A percentile compares a stretch with the other conserved stretches of the same genome.
These are phyloP conservation scores for Exophiala aquamarina DNA, from an alignment of 2,329 filamentous ascomycete genomes.

Conservation along the genomic window DNA sequence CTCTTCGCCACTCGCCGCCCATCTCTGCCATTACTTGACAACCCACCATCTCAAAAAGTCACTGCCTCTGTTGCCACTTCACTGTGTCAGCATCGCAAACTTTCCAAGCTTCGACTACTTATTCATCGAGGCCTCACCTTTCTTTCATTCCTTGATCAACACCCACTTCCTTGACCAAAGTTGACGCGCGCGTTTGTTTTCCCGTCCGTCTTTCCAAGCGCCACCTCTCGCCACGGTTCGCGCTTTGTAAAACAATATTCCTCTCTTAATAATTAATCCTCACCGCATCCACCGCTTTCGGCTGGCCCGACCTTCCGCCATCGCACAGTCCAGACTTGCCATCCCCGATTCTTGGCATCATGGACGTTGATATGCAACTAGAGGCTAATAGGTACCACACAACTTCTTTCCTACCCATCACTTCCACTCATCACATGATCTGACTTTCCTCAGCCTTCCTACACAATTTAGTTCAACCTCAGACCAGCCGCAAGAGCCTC, in stretches of 20 bases:
- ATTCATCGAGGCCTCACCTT: conserved; percentile 8
- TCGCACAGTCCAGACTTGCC: conserved; percentile 5
- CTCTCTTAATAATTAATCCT: conserved; percentile 22
- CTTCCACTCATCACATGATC: conserved; percentile 2
- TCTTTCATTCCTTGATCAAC: background rate
- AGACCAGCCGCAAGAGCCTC: conserved; percentile 19
- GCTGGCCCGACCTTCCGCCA: conserved; percentile 21
- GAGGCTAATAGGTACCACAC: conserved; percentile 27
- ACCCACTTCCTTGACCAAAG: conserved; percentile 12
- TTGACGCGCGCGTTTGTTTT: no score
- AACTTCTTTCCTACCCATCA: conserved; percentile 1
- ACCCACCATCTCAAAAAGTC: background rate
- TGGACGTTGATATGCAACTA: conserved; percentile 29
- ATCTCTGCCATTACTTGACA: background rate
- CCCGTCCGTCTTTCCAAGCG: conserved; percentile 10
- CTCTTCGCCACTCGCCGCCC: no score
- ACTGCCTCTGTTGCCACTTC: conserved; percentile 26
- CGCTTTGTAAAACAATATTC: conserved; percentile 17
- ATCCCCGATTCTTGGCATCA: conserved; percentile 22
- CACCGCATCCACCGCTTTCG: conserved; percentile 11
- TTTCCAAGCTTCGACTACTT: conserved; percentile 10
- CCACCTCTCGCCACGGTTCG: conserved; percentile 9
- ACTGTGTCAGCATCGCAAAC: conserved; percentile 26
- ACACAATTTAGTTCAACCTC: conserved; percentile 25
- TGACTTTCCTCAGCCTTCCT: conserved; percentile 24